Base-by-base conservation (phyloP, 805 yeast species). In the Nakazawaea populi region DNA sequence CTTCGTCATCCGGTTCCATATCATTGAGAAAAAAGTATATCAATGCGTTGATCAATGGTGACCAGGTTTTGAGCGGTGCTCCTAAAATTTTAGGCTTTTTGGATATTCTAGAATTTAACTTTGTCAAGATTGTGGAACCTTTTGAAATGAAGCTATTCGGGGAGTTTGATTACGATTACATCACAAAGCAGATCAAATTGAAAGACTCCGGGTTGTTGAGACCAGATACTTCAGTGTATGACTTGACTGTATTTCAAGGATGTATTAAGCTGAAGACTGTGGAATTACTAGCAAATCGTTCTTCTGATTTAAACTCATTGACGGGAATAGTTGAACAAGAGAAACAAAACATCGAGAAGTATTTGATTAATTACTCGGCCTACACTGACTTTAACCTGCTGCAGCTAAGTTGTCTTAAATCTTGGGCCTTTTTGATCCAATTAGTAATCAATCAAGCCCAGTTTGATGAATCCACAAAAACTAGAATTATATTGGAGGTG, bases 401-500 rank as follows among this genome's bases (percentile, higher is more conserved):
- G 7, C 94, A 86, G 54, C 68, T 85, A 44, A 68, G 75, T 11
- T 80, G 85, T 52, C 68, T 92, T 31, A 89, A 84, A 60, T 79
- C 95, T 0, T 92, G 98, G 98, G 83, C 84, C 27, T 85, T 83
- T 56, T 65, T 91, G 46, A 82, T 89, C 28, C 89, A 89, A 54
- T 80, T 89, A 4, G 67, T 89, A 43, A 81, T 88, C 4, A 73
- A 81, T 4, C 90, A 84, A 63, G 82, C 81, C 8, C 70, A 69
- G n/a, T 65, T 82, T 50, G 65, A 71, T 6, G 60, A 73, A 0
- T 59, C 67, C 7, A 65, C 68, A n/a, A 72, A 84, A 45, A 72
- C 81, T 0, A 76, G 79, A 38, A 85, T 92, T 59, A 81, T 89
- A 49, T 67, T 89, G 18, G 95, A 87, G 57, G 79, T 88, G 2